Base-by-base conservation (phyloP, 2,329 filamentous ascomycete species). In the Ceratocystis eucalypticola region DNA sequence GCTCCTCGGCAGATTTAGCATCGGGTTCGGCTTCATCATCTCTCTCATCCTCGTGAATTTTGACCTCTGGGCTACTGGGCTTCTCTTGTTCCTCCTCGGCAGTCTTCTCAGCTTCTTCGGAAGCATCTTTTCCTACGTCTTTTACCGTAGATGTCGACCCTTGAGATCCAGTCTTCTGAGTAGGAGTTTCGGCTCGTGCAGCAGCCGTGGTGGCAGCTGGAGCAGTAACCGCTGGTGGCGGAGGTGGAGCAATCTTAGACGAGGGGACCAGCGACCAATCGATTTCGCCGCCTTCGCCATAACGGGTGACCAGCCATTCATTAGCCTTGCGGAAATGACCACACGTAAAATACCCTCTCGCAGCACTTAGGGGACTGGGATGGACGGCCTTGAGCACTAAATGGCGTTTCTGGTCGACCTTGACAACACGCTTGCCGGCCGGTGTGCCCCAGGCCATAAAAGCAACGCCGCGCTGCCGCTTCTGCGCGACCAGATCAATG, bases 401-500 rank as follows among this genome's bases (percentile, higher is more conserved):
- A 77, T 99, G 93, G 71, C 82, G 86, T 70, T 83, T 80, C 63
- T 76, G 79, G 72, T 94, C 88, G 64, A 97, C 81, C 70, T 85
- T 88, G 53, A 81, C 77, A 25, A 95, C 89, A 66, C 92, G 80
- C 77, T 90, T 88, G 66, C 86, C 88, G 0, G 94, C 94, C 1
- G 91, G 89, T 5, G 80, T 85, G 17, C 94, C 94, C 94, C 94
- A 99, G 0, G 93, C 93, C 75, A 99, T 78, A 74, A 96, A 99
- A 3, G 96, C 94, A 1, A 99, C 93, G 1, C 94, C 94, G 33
- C 82, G 80, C 0, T 83, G 86, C 57, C 91, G 83, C 71, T 88
- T 86, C 73, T 87, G 84, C 0, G 88, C 88, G 1, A 97, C 89
- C 0, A 89, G 82, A 70, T 97, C 91, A 69, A 99, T 95, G 53